Base-by-base conservation (phyloP, 192 early-diverging fungal species). In the Dimargaris cristalligena region DNA sequence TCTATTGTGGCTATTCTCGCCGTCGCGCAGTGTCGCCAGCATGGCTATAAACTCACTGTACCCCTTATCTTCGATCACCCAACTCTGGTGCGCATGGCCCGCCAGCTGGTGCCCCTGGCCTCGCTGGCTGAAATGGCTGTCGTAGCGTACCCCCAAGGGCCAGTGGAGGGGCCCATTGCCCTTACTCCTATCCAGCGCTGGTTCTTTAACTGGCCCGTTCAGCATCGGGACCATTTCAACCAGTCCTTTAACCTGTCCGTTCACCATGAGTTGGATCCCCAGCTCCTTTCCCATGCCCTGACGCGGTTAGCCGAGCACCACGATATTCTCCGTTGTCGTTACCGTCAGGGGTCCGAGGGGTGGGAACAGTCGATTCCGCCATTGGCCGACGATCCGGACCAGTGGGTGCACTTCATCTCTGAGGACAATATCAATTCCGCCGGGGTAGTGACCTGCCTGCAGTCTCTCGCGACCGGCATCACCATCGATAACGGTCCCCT, bases 321-420 rank as follows among this genome's bases (percentile, higher is more conserved):
- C 54, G 54, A 29, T 23, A 56, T 56, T 9, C 54, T 56, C 2
- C 54, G 54, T 3, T 14, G 14, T 29, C 50, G 50, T 23, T 52
- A 34, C 54, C 26, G 2, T 3, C 29, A 33, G 9, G 20, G 20
- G n/a, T n/a, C n/a, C n/a, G n/a, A n/a, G n/a, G n/a, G n/a, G n/a
- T n/a, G n/a, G n/a, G n/a, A n/a, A n/a, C n/a, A n/a, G n/a, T n/a
- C n/a, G n/a, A n/a, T n/a, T n/a, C n/a, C n/a, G n/a, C n/a, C n/a
- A n/a, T n/a, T n/a, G 22, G 1, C 18, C 14, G 29, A 1, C 1
- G 51, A 1, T 18, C 23, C 22, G 22, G 23, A 14, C 23, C n/a
- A 52, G n/a, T 56, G 54, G 54, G 3, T 4, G 29, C 54, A 56
- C 31, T 0, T 25, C 2, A 26, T 52, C 50, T 26, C 50, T 26